Evolutionary conservation across 2,329 filamentous ascomycete species (phyloP), one percentile per base, ranked within the genome.

Genomic region (Fusarium avenaceum): DNA sequence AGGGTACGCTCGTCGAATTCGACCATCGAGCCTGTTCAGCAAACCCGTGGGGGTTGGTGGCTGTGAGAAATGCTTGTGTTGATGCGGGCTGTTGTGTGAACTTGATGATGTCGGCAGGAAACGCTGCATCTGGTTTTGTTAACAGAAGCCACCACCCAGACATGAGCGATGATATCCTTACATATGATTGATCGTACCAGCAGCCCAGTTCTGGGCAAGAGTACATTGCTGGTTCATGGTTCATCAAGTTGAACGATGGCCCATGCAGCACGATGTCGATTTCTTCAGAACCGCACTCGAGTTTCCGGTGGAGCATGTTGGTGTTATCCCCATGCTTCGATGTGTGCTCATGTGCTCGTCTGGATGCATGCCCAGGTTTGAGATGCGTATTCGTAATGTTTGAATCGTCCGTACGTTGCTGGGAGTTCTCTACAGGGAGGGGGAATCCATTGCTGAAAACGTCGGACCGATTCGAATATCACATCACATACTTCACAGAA

Each of bases 1-100:
- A 8, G 70, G 65, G 8, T 75, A 73, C 17, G 59, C 57, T 15
- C 70, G 71, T 30, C 70, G 71, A 44, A 77, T 61, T 13, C 72
- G 72, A 17, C 59, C 46, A 9, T 65, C 63, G 15, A 75, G 57
- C 11, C 74, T 72, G 26, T 63, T 63, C 9, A 74, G 65, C n/a
- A 76, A 46, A 35, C 63, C 57, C 2, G 57, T 68, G 17, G 74
- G 74, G 6, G 71, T 73, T 13, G 60, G 48, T 17, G 76, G 68
- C 22, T 74, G 76, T 17, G 74, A 76, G 26, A 57, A 57, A 15
- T 69, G 67, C 30, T 56, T 64, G 26, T 62, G 68, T 26, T 65
- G 65, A n/a, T 56, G 45, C 19, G 57, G 50, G n/a, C 63, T 59
- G 24, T 60, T 49, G 42, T 47, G 57, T 9, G 62, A 70, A 10